Base-by-base conservation (phyloP, 2,329 filamentous ascomycete genomes). In the Sporothrix brasiliensis region DNA sequence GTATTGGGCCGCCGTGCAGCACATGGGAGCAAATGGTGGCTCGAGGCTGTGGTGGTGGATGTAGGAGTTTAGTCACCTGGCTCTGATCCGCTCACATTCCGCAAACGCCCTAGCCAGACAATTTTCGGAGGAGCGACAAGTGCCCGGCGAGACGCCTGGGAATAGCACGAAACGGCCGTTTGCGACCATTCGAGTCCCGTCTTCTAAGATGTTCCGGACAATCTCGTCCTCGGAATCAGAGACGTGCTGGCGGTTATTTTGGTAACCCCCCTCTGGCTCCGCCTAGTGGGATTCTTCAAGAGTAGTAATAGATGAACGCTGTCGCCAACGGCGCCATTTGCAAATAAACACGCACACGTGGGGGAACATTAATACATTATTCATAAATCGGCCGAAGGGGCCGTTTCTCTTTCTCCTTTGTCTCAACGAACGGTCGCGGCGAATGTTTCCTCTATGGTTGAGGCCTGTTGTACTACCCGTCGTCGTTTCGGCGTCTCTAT, bases 271-370 rank as follows among this genome's bases (percentile, higher is more conserved):
- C 39, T 61, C n/a, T 24, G 3, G 19, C 39, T 47, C 34, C 39
- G 58, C 21, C 41, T 47, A 47, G 39, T 58, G 54, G 44, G 14
- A 24, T 39, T 16, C 14, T 39, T 27, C 41, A 44, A 19, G 39
- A 24, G 21, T 16, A 34, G 44, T n/a, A 49, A 65, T 49, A 49
- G 41, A 50, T 30, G 61, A 50, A 16, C 44, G 34, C 6, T n/a
- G 52, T 56, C 52, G 66, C 52, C 66, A 67, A 68, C 52, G 49
- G 65, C 65, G 65, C 65, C 67, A 52, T 19, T 19, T 61, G 67
- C 67, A 68, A 68, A 68, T 50, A 54, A 54, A 68, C 24, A n/a
- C 53, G 21, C 67, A 69, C 67, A 69, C 67, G 67, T 69, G 67
- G 67, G 67, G 67, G 52, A 14, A 1, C 41, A 44, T 13, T 16